Base-by-base conservation (phyloP, 345 rosid species). In the Salix koriyanagi region DNA sequence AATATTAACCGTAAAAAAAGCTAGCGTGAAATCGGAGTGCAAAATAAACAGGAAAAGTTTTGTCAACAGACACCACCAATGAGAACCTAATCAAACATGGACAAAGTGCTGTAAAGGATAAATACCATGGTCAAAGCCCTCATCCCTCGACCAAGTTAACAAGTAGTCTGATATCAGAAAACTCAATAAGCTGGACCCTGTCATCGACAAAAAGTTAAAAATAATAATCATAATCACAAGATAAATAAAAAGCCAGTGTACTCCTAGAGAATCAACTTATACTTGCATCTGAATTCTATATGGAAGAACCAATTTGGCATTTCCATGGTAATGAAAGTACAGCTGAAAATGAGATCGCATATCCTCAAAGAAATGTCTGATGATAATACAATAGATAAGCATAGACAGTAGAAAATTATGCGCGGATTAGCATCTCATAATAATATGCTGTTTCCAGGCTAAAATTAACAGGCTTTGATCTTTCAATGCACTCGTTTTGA, bases 101-200 rank as follows among this genome's bases (percentile, higher is more conserved):
- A 26, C 21, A 65, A 4, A n/a, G 39, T 7, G 39, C 25, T 37
- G 60, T 12, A 16, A 70, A 67, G 32, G 32, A 73, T 54, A 69
- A 72, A 60, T 89, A 96, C 97, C 78, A 30, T 76, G 79, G 72
- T 96, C 96, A 67, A 91, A 90, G 65, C 77, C 71, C 74, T 80
- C 90, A 42, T 52, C 71, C 42, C 37, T 73, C 37, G 88, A 88
- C 97, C 99, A 96, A 30, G 76, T n/a, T 62, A 80, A 16, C 72
- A 93, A 72, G 86, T 90, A 83, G 79, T 90, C 97, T n/a, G 88
- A 84, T 77, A 90, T 72, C 84, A 92, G 67, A 83, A 83, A 93
- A 87, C 84, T 93, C 99, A 11, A 86, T 75, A 70, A 91, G 92
- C 90, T 96, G 98, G 81, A 92, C 90, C 91, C 98, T 96, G 89